phyloP scores from a whole-genome alignment of 1,139 yeast genomes.

The Hanseniaspora uvarum region DNA sequence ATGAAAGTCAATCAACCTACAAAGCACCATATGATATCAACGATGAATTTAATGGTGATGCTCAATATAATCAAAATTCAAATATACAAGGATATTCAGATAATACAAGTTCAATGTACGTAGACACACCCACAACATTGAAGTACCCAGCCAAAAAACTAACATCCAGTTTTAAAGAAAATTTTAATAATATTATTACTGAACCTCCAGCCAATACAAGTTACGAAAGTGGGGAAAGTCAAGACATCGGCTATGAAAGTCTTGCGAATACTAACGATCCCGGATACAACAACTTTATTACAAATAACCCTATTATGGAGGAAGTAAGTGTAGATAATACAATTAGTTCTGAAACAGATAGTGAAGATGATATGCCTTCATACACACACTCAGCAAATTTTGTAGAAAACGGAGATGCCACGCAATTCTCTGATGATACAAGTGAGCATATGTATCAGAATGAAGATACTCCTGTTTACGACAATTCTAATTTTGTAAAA shows the following conservation, averaged over 20 bases:
- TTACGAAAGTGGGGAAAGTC: background rate
- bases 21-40: background rate
- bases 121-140: background rate
- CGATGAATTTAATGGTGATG: background rate
- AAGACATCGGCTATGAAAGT: background rate
- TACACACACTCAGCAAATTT: background rate
- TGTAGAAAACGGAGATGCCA: background rate
- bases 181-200: background rate
- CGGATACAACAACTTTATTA: background rate
- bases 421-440: background rate
- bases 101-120: conserved; percentile 2
- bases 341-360: background rate
- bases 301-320: background rate
- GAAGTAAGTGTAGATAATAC: background rate
- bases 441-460: background rate
- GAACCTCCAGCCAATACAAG: background rate
- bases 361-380: background rate
- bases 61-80: background rate
- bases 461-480: background rate
- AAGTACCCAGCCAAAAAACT: background rate
- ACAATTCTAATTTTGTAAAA: background rate
- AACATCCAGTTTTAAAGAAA: background rate
- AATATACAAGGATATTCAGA: background rate
- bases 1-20: background rate
- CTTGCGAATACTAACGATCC: background rate